A percentile compares a stretch with the other conserved stretches of the same genome.
Conservation (phyloP, 768 basidiomycete species). For the Udeniomyces megalosporus region DNA sequence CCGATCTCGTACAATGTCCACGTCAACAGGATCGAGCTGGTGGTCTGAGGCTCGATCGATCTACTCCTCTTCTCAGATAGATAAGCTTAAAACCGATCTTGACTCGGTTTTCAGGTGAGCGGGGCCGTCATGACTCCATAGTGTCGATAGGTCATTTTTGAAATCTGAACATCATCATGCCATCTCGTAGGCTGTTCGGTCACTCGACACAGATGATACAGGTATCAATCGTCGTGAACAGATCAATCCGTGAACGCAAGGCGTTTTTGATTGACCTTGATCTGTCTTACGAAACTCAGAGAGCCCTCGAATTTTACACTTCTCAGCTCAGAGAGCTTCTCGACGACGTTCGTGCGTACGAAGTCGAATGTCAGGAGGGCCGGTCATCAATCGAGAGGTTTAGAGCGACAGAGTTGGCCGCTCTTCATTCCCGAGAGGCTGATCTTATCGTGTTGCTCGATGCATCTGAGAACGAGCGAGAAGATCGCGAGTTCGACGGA, state of each 20-base stretch:
- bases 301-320: not conserved
- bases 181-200: not conserved
- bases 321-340: not conserved
- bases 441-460: not conserved
- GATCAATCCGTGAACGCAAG: not conserved
- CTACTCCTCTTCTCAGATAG: not conserved
- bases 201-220: conserved; percentile 6
- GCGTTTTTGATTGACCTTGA: not conserved
- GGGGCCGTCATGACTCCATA: too few species aligned
- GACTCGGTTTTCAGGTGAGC: not conserved
- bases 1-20: not conserved
- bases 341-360: not conserved
- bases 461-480: not conserved
- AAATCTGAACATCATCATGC: not conserved
- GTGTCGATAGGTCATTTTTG: too few species aligned
- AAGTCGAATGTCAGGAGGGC: not conserved
- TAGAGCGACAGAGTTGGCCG: too few species aligned
- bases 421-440: not conserved
- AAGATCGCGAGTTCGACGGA: not conserved
- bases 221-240: not conserved
- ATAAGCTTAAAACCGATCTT: not conserved
- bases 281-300: not conserved
- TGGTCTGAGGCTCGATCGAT: not conserved
- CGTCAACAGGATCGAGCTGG: not conserved
- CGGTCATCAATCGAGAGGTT: too few species aligned